A percentile compares a stretch with the other conserved stretches of the same genome.
These are phyloP conservation scores for Cytospora chrysosperma DNA, from an alignment of 2,329 filamentous ascomycete genomes.

Conservation along the genomic window DNA sequence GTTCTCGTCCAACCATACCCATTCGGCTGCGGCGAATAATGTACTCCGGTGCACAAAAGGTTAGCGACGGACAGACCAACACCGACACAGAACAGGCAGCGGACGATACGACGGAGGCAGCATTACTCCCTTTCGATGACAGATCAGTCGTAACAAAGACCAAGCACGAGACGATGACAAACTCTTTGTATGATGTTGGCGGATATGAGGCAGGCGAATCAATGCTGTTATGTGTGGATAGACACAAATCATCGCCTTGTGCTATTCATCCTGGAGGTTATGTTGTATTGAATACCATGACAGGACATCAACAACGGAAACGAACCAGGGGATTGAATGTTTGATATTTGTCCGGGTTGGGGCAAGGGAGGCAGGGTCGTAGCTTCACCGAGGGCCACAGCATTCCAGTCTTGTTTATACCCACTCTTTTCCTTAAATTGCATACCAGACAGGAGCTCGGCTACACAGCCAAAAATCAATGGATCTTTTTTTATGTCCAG, in stretches of 20 bases:
- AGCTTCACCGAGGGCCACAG: not conserved
- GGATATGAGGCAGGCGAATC: slow-evolving; percentile 1
- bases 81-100: not conserved
- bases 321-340: not conserved
- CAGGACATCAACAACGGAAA: not conserved
- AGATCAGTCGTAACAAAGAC: not conserved
- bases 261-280: not conserved
- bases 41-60: not conserved
- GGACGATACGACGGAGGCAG: not conserved
- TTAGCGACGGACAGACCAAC: not conserved
- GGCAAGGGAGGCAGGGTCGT: not conserved
- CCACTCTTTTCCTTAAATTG: not conserved
- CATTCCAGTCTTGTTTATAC: slow-evolving; percentile 8
- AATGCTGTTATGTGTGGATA: not conserved
- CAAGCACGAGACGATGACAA: not conserved
- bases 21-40: not conserved
- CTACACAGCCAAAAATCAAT: slow-evolving; percentile 1
- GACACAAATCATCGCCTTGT: not conserved
- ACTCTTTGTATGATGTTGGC: not conserved
- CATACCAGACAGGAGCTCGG: slow-evolving; percentile 9
- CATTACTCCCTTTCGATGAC: not conserved
- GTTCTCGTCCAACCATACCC: not conserved
- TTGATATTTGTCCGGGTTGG: not conserved
- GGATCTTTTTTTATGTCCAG: not conserved
- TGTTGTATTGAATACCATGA: slow-evolving; percentile 3